Base-by-base conservation (phyloP, 108 stramenopile species). In the Nitzschia sp. region DNA sequence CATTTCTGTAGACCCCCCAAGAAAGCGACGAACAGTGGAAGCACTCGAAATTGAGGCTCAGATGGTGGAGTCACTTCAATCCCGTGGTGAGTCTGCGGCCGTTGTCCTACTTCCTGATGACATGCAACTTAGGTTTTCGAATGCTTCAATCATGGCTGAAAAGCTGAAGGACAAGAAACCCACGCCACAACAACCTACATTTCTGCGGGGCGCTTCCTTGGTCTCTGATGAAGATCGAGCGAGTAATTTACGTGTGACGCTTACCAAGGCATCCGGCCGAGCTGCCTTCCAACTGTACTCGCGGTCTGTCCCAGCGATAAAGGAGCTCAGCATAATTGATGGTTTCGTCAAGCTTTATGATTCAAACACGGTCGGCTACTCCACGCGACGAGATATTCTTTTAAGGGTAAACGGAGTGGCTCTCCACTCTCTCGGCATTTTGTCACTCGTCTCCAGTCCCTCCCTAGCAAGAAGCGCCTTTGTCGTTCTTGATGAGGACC, bases 261-360 rank as follows among this genome's bases (percentile, higher is more conserved):
- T 50, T 22, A 50, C 48, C 48, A 50, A 50, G 19, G 4, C 48
- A 21, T 73, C 78, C 19, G 91, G 91, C 11, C 78, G 82, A 0
- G 82, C 74, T 0, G 89, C 87, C 29, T 85, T 93, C 36, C 86
- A 89, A 60, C 69, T 93, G 13, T 86, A 85, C 63, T 75, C 84
- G 15, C 84, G 86, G 36, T 59, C 84, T 9, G 86, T 93, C 60
- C 88, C 92, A 15, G 82, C 78, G 30, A 89, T 93, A 85, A 80
- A 81, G 19, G 85, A 93, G 72, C n/a, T 94, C 1, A 77, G 74
- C 29, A 68, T 91, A 6, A 84, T 94, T n/a, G 93, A 91, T 76
- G 93, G 93, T 1, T 79, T 86, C 34, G 74, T 91, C 26, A 91
- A 87, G 66, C 68, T 94, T 0, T 94, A 86, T 50, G 85, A 90